Evolutionary conservation across 495 filamentous ascomycete species (phyloP), one percentile per base, ranked within the genome.

Genomic region (Aspergillus asperescens): DNA sequence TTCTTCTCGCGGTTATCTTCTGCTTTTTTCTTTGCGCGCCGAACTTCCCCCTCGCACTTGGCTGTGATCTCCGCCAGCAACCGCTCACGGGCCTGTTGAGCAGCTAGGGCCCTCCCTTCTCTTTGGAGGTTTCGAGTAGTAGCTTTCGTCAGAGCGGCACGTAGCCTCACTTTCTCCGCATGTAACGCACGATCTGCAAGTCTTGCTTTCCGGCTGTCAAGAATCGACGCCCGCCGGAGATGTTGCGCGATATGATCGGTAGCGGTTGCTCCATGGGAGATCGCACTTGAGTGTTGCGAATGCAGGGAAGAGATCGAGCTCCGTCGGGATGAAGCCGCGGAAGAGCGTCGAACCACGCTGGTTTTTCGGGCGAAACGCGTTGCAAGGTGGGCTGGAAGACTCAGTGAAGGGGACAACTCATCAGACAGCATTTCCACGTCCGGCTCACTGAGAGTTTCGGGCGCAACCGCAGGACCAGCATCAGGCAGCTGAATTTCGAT

Each of bases 141-240:
- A 31, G 87, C 86, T 75, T 90, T 95, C 25, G 85, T 86, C 48
- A 89, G 68, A n/a, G 89, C 89, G 38, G 88, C 93, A 48, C 87
- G 86, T 48, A 93, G 73, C 50, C 93, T 88, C n/a, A 98, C 93
- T 72, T 95, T 91, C 66, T 98, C 93, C 41, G 90, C 93, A 72
- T 98, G 90, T 37, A 89, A 88, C 9, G 92, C 94, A 37, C 92
- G 82, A 65, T 95, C 93, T 47, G 94, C 93, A 22, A 97, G 80
- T 40, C 91, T 83, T 6, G 90, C 93, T 66, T 95, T 96, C 34
- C 93, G 88, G 60, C 81, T 88, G 67, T 98, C 92, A 50, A 97
- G 78, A 48, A 98, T 95, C 20, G 89, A 92, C 7, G 88, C 85
- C 40, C 91, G 88, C 25, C 91, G 89, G 31, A 96, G 79, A 62